A percentile compares a stretch with the other conserved stretches of the same genome.
Conservation (phyloP, 1,284 basidiomycete genomes). For the Ganoderma boninense region DNA sequence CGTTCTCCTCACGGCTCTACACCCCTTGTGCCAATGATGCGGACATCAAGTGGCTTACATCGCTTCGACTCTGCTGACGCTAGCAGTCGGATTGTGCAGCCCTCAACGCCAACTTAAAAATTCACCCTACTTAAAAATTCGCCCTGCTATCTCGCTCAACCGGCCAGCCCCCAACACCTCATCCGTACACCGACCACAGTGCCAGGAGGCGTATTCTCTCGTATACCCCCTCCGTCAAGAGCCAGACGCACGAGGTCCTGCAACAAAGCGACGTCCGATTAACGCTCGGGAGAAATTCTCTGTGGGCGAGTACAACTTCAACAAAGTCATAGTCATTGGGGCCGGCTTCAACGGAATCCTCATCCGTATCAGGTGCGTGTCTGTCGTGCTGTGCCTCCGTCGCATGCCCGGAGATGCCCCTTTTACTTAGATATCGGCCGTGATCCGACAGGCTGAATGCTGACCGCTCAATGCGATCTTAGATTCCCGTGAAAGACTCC, state of each 20-base stretch:
- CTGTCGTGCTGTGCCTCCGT: no score
- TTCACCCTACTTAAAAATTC: no score
- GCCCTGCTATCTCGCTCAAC: no score
- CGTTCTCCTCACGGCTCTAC: background rate
- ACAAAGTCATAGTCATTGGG: slow-evolving; percentile 59
- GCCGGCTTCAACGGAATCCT: slow-evolving; percentile 64
- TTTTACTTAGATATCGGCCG: no score
- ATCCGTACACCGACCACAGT: no score
- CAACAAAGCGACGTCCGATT: background rate
- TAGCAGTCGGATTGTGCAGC: background rate
- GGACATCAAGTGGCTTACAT: background rate
- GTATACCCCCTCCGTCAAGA: background rate
- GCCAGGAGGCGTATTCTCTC: background rate
- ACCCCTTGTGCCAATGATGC: background rate
- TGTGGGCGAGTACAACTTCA: slow-evolving; percentile 57
- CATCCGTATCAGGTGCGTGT: slow-evolving; percentile 55
- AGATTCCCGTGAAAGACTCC: slow-evolving; percentile 60
- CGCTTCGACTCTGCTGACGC: background rate
- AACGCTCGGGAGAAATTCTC: slow-evolving; percentile 41
- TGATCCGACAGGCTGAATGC: background rate
- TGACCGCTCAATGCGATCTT: background rate
- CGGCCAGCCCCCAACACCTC: no score
- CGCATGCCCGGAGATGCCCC: no score
- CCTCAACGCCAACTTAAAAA: background rate
- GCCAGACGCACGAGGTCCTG: no score